Percentiles rank a stretch among this genome's conserved stretches.
phyloP scores from a whole-genome alignment of 2,329 filamentous ascomycete genomes.

The Penicillium sp. region DNA sequence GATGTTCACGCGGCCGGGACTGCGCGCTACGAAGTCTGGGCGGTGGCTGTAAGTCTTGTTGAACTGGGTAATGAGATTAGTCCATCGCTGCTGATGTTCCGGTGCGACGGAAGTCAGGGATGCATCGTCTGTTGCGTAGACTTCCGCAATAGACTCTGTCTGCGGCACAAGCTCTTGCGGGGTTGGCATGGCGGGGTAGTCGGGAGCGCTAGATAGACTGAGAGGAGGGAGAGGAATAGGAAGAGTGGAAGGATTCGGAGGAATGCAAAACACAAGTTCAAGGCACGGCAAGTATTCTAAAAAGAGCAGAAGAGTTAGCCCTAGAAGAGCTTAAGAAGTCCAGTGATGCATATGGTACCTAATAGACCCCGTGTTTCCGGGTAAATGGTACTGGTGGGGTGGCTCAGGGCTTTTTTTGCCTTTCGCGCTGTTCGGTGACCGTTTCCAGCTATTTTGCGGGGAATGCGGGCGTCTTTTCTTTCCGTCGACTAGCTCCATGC shows the following conservation, averaged over 20 bases:
- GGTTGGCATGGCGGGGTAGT: conserved; percentile 37
- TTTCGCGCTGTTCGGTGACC: conserved; percentile 16
- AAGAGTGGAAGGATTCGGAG: conserved; percentile 1
- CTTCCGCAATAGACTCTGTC: conserved; percentile 69
- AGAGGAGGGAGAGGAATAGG: background rate
- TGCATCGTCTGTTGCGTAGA: conserved; percentile 75
- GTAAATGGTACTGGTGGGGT: conserved; percentile 13
- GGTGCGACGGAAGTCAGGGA: conserved; percentile 68
- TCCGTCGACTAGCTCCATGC: background rate
- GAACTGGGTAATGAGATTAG: conserved; percentile 68
- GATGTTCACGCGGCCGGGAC: conserved; percentile 93
- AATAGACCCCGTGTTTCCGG: conserved; percentile 11
- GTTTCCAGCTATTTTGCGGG: conserved; percentile 16
- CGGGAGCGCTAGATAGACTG: too few species aligned
- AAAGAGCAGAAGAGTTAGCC: background rate
- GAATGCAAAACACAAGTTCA: background rate
- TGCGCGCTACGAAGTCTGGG: conserved; percentile 79
- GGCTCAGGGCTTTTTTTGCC: conserved; percentile 2
- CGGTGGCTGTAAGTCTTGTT: conserved; percentile 63
- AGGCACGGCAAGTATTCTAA: background rate
- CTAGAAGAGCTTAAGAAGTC: background rate
- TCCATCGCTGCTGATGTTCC: conserved; percentile 70
- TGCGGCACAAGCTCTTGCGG: conserved; percentile 61
- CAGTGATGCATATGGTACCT: background rate
- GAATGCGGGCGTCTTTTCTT: background rate